Conservation (phyloP, 805 yeast species). For the Lipomyces spencermartinsiae region DNA sequence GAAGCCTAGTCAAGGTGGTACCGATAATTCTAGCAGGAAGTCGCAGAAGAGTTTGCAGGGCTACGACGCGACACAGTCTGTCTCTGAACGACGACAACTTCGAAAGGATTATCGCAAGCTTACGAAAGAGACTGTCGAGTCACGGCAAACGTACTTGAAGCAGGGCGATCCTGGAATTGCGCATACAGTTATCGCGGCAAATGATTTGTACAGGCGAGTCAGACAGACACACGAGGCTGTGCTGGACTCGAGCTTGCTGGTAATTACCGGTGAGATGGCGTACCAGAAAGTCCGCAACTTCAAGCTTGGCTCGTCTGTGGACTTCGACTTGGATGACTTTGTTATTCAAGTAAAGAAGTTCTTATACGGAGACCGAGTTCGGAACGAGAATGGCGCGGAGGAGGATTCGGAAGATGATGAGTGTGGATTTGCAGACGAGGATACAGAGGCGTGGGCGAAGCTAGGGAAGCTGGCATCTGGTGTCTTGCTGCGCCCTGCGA, state of each 20-base stretch:
- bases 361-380: slow-evolving; percentile 21
- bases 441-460: slow-evolving; percentile 23
- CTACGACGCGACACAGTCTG: slow-evolving; percentile 29
- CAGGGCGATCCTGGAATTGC: slow-evolving; percentile 19
- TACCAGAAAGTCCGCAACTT: slow-evolving; percentile 25
- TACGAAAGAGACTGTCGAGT: slow-evolving; percentile 24
- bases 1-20: slow-evolving; percentile 9
- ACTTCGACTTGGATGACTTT: slow-evolving; percentile 35
- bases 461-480: slow-evolving; percentile 29
- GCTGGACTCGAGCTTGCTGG: slow-evolving; percentile 34
- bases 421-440: slow-evolving; percentile 24
- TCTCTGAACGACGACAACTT: slow-evolving; percentile 26
- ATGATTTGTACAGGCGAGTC: slow-evolving; percentile 27
- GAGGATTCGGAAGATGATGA: slow-evolving; percentile 13
- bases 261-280: slow-evolving; percentile 25
- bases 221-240: slow-evolving; percentile 35
- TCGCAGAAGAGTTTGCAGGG: neutral
- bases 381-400: slow-evolving; percentile 1
- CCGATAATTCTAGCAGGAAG: slow-evolving; percentile 8
- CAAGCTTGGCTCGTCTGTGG: slow-evolving; percentile 31
- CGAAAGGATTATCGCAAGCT: slow-evolving; percentile 27
- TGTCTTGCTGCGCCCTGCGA: slow-evolving; percentile 19
- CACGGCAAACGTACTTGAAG: slow-evolving; percentile 16
- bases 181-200: slow-evolving; percentile 19
- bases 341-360: slow-evolving; percentile 14